A percentile compares a stretch with the other conserved stretches of the same genome.
phyloP scores from a whole-genome alignment of 768 basidiomycete genomes.

The Leucosporidium creatinivorum region DNA sequence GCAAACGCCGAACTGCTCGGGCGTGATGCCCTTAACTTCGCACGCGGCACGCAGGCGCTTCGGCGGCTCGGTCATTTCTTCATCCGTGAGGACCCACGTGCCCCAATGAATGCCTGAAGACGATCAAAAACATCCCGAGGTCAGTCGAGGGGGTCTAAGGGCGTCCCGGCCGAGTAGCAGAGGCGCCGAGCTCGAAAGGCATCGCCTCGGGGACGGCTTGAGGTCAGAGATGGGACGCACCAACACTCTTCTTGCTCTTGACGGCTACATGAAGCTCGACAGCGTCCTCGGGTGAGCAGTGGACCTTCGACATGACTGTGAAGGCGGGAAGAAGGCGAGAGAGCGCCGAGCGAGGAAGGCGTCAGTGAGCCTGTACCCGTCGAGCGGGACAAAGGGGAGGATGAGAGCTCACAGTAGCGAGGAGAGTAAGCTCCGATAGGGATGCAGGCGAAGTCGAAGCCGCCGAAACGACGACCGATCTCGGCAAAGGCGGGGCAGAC shows the following conservation, averaged over 20 bases:
- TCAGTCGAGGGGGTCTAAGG: too few relatives aligned
- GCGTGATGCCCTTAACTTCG: slow-evolving; percentile 50
- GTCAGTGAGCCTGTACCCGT: too few relatives aligned
- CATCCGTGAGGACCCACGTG: slow-evolving; percentile 52
- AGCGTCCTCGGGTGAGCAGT: slow-evolving; percentile 61
- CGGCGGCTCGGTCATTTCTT: slow-evolving; percentile 59
- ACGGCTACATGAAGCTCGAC: slow-evolving; percentile 62
- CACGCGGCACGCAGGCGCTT: slow-evolving; percentile 51
- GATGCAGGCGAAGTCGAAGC: slow-evolving; percentile 62
- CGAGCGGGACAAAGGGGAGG: too few relatives aligned
- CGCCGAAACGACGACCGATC: slow-evolving; percentile 58
- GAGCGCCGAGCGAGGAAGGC: too few relatives aligned
- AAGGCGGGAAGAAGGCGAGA: too few relatives aligned
- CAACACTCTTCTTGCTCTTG: slow-evolving; percentile 46
- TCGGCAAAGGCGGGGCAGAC: slow-evolving; percentile 66
- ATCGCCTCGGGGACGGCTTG: too few relatives aligned
- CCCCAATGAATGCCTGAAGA: slow-evolving; percentile 54
- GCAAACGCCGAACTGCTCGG: slow-evolving; percentile 53
- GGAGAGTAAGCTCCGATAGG: slow-evolving; percentile 59
- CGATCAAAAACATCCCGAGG: too few relatives aligned
- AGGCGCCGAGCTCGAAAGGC: too few relatives aligned
- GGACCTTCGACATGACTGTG: slow-evolving; percentile 41
- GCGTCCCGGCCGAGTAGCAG: too few relatives aligned
- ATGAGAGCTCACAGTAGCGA: slow-evolving; percentile 31
- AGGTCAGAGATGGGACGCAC: too few relatives aligned